A percentile compares a stretch with the other conserved stretches of the same genome.
These are phyloP conservation scores for Globisporangium acanthophoron DNA, from an alignment of 352 stramenopile species.

Conservation along the genomic window DNA sequence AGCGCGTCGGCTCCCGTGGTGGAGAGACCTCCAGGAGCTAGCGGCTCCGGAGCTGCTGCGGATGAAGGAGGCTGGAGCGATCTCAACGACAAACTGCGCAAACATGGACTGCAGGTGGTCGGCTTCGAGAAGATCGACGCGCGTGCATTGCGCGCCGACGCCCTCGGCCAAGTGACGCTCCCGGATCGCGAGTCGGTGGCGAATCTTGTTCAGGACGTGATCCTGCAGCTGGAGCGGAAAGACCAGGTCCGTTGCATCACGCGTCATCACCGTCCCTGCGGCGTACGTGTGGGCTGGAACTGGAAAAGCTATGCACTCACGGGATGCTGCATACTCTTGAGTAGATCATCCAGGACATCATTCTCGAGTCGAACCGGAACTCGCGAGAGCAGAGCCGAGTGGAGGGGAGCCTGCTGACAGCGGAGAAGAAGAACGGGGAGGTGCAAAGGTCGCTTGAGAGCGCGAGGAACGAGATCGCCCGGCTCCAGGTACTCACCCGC, in stretches of 20 bases:
- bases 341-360: slow-evolving; percentile 74
- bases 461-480: slow-evolving; percentile 45
- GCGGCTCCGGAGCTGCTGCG: not conserved
- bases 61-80: slow-evolving; percentile 10
- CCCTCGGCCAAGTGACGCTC: slow-evolving; percentile 6
- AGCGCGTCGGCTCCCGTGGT: not conserved
- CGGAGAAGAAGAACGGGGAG: slow-evolving; percentile 51
- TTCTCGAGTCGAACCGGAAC: slow-evolving; percentile 59
- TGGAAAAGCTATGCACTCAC: not conserved
- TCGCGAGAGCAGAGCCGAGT: slow-evolving; percentile 42
- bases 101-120: slow-evolving; percentile 46
- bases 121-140: slow-evolving; percentile 23
- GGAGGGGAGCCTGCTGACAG: slow-evolving; percentile 35
- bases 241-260: slow-evolving; percentile 37
- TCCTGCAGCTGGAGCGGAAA: slow-evolving; percentile 53
- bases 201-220: slow-evolving; percentile 56
- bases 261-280: not conserved
- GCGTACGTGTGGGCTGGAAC: not conserved
- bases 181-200: slow-evolving; percentile 50
- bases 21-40: too few species aligned
- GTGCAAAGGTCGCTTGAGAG: slow-evolving; percentile 34
- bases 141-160: not conserved
- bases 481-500: slow-evolving; percentile 34
- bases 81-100: slow-evolving; percentile 52
- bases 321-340: not conserved